Base-by-base conservation (phyloP, 2,329 filamentous ascomycete species). In the Scytalidium lignicola region DNA sequence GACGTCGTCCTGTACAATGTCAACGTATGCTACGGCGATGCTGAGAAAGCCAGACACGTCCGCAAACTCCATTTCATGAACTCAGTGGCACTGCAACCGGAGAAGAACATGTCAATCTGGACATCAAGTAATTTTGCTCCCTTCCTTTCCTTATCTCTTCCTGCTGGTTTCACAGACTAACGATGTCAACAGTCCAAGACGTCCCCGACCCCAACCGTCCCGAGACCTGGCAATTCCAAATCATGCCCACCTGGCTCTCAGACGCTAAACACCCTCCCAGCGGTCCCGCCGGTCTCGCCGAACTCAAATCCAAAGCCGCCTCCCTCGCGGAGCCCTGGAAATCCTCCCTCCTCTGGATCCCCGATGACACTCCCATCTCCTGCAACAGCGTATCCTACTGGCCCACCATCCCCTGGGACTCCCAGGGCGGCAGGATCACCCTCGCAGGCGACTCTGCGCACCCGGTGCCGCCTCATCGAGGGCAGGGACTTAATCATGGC, bases 401-500 rank as follows among this genome's bases (percentile, higher is more conserved):
- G 54, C 66, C 65, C 0, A 63, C 60, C 20, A 59, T 58, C 1
- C 55, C 59, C 15, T 75, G 73, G 71, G 61, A 70, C 48, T 72
- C 72, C 43, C 59, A 55, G 13, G 58, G 60, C 28, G 74, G 74
- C 3, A 64, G 65, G 1, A 70, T 73, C 3, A 74, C 74, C 1
- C 61, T 79, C 1, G 64, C 72, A 3, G 76, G 77, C 2, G 77
- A 80, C 55, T 72, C 75, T 1, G 75, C 75, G 0, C 76, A 80
- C 57, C 71, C 75, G n/a, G 79, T 80, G 75, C 75, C 74, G 15
- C 46, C 45, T 22, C 48, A 45, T 20, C 43, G 43, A 8, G 43
- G 43, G 4, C 43, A 45, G 22, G 43, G 43, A 15, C 26, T 45
- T 2, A 45, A 45, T 19, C 43, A 45, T 29, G 32, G 32, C 5